Evolutionary conservation across 768 basidiomycete species (phyloP).

Genomic region (Auricularia cornea): DNA sequence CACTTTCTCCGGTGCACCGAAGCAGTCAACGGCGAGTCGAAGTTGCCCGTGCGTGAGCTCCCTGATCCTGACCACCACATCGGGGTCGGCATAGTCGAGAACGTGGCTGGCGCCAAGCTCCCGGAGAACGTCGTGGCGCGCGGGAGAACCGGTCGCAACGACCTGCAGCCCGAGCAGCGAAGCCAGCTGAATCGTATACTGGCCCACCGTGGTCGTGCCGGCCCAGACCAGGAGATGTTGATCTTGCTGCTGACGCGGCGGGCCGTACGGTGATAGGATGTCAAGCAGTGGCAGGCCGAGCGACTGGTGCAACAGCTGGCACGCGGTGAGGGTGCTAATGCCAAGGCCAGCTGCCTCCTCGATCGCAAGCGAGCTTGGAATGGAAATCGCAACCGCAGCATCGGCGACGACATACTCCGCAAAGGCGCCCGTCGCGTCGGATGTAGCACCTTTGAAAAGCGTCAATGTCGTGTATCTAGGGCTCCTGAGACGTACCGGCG

Average conservation of each 20-base stretch:
- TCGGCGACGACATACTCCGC: conserved; percentile 19
- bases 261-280: background rate
- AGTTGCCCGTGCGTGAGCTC: conserved; percentile 25
- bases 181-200: too few relatives aligned
- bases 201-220: too few relatives aligned
- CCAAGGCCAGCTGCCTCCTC: conserved; percentile 11
- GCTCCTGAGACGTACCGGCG: conserved; percentile 11
- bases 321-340: conserved; percentile 9
- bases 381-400: conserved; percentile 16
- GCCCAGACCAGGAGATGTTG: background rate
- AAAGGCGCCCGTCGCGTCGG: conserved; percentile 15
- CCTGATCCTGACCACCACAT: conserved; percentile 27
- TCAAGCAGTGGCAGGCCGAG: background rate
- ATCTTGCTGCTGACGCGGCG: background rate
- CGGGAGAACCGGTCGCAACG: conserved; percentile 34
- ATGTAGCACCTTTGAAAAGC: background rate
- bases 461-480: background rate
- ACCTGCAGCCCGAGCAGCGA: conserved; percentile 8
- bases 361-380: conserved; percentile 16
- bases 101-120: conserved; percentile 33
- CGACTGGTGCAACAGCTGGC: conserved; percentile 7
- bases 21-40: conserved; percentile 28
- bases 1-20: conserved; percentile 30
- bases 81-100: conserved; percentile 33
- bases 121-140: conserved; percentile 30